Percentiles rank a stretch among this genome's conserved stretches.
Evolutionary conservation across 441 rosid genomes (phyloP).

Genomic region (Adansonia rubrostipa): DNA sequence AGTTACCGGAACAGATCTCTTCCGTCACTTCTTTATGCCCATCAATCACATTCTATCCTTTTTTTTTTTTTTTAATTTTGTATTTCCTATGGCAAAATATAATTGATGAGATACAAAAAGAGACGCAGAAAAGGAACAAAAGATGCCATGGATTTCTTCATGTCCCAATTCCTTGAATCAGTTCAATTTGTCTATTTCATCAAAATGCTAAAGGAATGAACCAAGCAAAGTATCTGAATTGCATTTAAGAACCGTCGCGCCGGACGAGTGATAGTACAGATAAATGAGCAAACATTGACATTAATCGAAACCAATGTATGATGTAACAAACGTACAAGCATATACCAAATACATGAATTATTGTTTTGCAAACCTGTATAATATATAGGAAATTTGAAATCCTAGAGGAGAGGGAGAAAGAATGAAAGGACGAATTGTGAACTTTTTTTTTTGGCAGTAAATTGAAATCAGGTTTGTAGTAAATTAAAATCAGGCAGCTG

Average conservation of each 20-base stretch:
- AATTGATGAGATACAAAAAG: too few species aligned
- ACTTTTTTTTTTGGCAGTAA: not conserved
- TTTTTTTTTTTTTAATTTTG: too few species aligned
- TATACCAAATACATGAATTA: constrained; percentile 32
- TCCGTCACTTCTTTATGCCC: not conserved
- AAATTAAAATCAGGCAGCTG: constrained; percentile 42
- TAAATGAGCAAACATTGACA: constrained; percentile 28
- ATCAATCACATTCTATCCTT: too few species aligned
- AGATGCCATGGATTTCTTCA: too few species aligned
- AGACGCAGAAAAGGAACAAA: too few species aligned
- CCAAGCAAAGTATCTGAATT: not conserved
- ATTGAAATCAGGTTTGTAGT: not conserved
- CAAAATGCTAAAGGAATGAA: not conserved
- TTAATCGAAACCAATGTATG: constrained; percentile 29
- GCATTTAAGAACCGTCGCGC: not conserved
- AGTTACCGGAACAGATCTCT: not conserved
- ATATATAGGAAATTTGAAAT: constrained; percentile 22
- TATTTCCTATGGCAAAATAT: too few species aligned
- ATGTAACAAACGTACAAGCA: constrained; percentile 35
- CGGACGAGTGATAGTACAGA: not conserved
- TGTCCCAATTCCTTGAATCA: too few species aligned
- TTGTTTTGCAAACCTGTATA: constrained; percentile 29
- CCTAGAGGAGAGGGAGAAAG: constrained; percentile 24
- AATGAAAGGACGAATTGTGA: constrained; percentile 22
- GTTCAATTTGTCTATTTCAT: too few species aligned